These are phyloP conservation scores for Beauveria rudraprayagi DNA, from an alignment of 2,329 filamentous ascomycete genomes.

Conservation along the genomic window DNA sequence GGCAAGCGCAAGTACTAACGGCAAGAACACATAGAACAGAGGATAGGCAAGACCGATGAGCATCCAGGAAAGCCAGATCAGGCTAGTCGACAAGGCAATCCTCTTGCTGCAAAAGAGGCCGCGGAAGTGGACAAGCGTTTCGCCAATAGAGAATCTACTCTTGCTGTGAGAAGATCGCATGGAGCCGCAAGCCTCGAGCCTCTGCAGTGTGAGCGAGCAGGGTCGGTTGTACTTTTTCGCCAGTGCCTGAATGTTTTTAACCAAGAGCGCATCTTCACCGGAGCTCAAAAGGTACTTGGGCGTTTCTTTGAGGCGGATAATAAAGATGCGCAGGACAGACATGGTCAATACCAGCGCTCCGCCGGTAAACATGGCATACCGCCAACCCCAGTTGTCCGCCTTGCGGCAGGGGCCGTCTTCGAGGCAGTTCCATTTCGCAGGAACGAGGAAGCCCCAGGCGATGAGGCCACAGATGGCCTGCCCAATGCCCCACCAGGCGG, in stretches of 20 bases:
- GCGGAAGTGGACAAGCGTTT: conserved; percentile 44
- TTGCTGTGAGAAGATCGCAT: conserved; percentile 29
- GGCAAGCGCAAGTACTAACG: conserved; percentile 27
- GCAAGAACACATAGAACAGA: conserved; percentile 67
- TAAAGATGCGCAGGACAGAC: conserved; percentile 36
- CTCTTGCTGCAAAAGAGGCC: conserved; percentile 57
- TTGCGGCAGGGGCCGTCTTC: conserved; percentile 35
- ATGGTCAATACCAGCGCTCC: conserved; percentile 37
- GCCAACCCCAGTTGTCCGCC: conserved; percentile 41
- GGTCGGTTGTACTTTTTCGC: conserved; percentile 36
- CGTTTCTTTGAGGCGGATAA: conserved; percentile 39
- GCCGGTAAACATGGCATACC: conserved; percentile 38
- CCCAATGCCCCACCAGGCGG: conserved; percentile 44
- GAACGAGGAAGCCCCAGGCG: conserved; percentile 40
- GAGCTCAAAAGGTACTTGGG: conserved; percentile 40
- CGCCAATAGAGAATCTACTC: conserved; percentile 23
- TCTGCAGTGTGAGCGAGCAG: conserved; percentile 35
- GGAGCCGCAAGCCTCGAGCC: conserved; percentile 38
- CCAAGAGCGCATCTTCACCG: conserved; percentile 39
- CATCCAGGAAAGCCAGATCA: conserved; percentile 64
- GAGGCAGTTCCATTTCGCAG: conserved; percentile 35
- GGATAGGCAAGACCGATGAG: conserved; percentile 66
- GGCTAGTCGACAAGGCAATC: conserved; percentile 50
- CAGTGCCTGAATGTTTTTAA: conserved; percentile 39
- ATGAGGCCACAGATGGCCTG: conserved; percentile 39